Evolutionary conservation across 441 rosid species (phyloP), one percentile per base, ranked within the genome.

Genomic region (Adansonia gregorii): DNA sequence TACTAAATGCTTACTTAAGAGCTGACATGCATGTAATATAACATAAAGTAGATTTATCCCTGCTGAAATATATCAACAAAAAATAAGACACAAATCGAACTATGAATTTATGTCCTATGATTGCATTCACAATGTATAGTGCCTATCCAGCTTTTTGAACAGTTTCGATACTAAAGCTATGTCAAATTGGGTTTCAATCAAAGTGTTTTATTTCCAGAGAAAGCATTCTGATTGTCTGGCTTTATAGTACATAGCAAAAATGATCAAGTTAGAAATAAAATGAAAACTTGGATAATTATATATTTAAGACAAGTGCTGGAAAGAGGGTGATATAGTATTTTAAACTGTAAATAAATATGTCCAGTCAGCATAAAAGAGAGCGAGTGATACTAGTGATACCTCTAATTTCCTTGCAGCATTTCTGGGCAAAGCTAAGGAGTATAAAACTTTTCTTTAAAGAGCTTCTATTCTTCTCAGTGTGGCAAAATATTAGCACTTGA

Each of bases 321-420:
- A 69, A 48, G 43, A 49, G 59, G 73, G 72, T 67, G 7, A 68
- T 22, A 48, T 48, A 15, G 49, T 8, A 24, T 8, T 14, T 24
- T 49, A 69, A 69, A 51, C 73, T 49, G 59, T 24, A 24, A 69
- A 69, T 27, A 49, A 69, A 14, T 24, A 49, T 12, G 20, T 49
- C 27, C 45, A 27, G 45, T 22, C 59, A 51, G 73, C 43, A 7
- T 49, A 51, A 27, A 48, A 69, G n/a, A 22, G 56, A 14, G 70
- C 2, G 9, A 65, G 1, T 8, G 20, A 41, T 3, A 31, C 9
- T 35, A 31, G 54, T 10, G 10, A 51, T 9, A 31, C 22, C 17
- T 49, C 22, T 51, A 51, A 15, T 14, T 49, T 49, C n/a, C 67
- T 51, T 24, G 73, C 73, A 24, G 43, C 73, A 51, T 12, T 49